These are phyloP conservation scores for Azolla pinnata DNA, from an alignment of 75 land plant genomes.

Conservation along the genomic window DNA sequence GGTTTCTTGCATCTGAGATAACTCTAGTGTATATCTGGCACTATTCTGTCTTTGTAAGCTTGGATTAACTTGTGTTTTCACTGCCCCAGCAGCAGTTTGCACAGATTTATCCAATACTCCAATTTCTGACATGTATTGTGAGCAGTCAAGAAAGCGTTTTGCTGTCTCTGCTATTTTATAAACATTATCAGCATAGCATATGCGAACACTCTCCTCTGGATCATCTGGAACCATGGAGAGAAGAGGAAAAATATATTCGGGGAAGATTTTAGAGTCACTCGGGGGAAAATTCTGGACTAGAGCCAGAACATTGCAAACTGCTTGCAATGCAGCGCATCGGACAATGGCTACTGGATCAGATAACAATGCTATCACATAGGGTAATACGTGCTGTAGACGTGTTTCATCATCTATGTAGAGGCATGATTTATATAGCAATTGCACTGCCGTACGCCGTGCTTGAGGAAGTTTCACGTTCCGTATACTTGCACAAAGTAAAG, in stretches of 20 bases:
- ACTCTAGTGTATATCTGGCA: constrained; percentile 36
- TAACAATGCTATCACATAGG: constrained; percentile 84
- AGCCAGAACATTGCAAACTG: constrained; percentile 70
- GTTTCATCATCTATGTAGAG: constrained; percentile 83
- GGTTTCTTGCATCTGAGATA: constrained; percentile 68
- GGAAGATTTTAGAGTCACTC: constrained; percentile 95
- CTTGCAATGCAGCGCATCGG: constrained; percentile 92
- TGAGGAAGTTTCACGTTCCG: constrained; percentile 90
- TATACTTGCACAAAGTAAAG: constrained; percentile 84
- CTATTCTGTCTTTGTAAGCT: constrained; percentile 10
- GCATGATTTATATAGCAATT: constrained; percentile 53
- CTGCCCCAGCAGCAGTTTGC: constrained; percentile 22
- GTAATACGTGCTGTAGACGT: constrained; percentile 86
- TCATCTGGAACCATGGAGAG: constrained; percentile 98
- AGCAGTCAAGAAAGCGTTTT: constrained; percentile 57
- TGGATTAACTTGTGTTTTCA: constrained; percentile 11
- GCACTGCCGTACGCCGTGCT: constrained; percentile 62
- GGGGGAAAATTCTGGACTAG: constrained; percentile 83
- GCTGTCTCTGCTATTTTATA: constrained; percentile 79
- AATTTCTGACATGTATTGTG: constrained; percentile 47
- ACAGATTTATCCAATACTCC: constrained; percentile 42
- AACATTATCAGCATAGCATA: constrained; percentile 86
- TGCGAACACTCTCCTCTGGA: constrained; percentile 97
- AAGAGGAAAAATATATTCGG: constrained; percentile 97
- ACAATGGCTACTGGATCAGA: constrained; percentile 93